Evolutionary conservation across 1,284 basidiomycete species (phyloP).

Genomic region (Violaceomyces palustris): DNA sequence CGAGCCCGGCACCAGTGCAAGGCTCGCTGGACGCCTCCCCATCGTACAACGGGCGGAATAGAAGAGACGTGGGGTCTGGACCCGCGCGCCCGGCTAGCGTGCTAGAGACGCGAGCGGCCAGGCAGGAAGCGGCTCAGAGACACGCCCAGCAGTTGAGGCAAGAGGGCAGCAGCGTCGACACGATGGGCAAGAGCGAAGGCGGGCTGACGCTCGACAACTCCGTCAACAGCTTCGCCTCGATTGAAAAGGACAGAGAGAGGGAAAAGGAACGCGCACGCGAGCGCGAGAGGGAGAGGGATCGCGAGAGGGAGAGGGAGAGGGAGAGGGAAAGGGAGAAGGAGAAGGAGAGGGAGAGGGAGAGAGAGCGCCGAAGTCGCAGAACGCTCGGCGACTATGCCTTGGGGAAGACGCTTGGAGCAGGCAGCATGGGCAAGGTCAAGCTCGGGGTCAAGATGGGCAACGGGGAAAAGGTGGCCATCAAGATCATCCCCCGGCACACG

Average conservation of each 20-base stretch:
- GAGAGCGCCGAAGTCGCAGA: conserved; percentile 35
- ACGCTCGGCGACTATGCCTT: conserved; percentile 85
- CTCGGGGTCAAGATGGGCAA: conserved; percentile 82
- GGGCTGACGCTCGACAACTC: background rate
- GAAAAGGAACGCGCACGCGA: conserved; percentile 4
- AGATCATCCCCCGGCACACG: conserved; percentile 84
- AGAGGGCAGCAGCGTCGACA: conserved; percentile 21
- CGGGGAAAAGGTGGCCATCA: conserved; percentile 95
- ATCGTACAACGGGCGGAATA: conserved; percentile 9
- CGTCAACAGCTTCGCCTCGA: background rate
- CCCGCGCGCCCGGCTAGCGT: conserved; percentile 35
- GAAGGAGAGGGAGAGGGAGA: conserved; percentile 25
- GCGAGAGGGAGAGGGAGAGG: conserved; percentile 19
- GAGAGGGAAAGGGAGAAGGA: conserved; percentile 6
- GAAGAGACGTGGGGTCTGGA: conserved; percentile 19
- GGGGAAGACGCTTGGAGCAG: conserved; percentile 92
- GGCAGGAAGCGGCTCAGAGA: conserved; percentile 18
- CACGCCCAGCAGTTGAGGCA: conserved; percentile 10
- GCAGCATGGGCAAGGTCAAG: conserved; percentile 99
- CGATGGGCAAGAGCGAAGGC: conserved; percentile 2
- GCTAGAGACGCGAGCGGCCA: conserved; percentile 21
- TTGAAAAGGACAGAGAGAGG: conserved; percentile 6
- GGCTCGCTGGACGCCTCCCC: conserved; percentile 1
- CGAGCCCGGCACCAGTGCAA: too few relatives aligned
- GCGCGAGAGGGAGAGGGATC: conserved; percentile 17